These are phyloP conservation scores for Solanum sejunctum DNA, from an alignment of 257 asterid species.

Conservation along the genomic window DNA sequence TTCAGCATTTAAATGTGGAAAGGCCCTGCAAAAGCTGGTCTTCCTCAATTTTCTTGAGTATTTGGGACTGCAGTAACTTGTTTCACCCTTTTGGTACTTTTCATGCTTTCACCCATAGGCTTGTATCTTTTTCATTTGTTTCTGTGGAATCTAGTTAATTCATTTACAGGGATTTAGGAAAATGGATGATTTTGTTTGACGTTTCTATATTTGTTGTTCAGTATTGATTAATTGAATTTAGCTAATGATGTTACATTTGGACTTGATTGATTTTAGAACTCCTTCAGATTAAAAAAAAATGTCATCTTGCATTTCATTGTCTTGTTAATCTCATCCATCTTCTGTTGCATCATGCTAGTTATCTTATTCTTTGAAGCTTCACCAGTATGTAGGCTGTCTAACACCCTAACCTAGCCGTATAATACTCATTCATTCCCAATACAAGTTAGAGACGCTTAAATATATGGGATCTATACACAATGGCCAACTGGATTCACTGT, in stretches of 20 bases:
- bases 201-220: not conserved
- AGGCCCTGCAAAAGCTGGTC: not conserved
- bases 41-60: not conserved
- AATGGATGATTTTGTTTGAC: not conserved
- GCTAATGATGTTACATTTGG: not conserved
- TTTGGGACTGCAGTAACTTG: not conserved
- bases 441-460: not conserved
- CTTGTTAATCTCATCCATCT: not conserved
- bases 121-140: not conserved
- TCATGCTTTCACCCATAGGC: not conserved
- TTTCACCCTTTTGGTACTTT: not conserved
- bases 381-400: not conserved
- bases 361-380: not conserved
- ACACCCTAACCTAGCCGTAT: not conserved
- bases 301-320: not conserved
- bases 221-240: not conserved
- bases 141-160: not conserved
- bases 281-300: not conserved
- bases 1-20: not conserved
- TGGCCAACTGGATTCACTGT: not conserved
- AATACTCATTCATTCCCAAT: not conserved
- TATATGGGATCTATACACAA: not conserved
- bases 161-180: not conserved
- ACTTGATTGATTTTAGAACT: not conserved
- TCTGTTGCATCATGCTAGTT: not conserved